These are phyloP conservation scores for Casuarina cunninghamiana DNA, from an alignment of 306 rosid species.

Conservation along the genomic window DNA sequence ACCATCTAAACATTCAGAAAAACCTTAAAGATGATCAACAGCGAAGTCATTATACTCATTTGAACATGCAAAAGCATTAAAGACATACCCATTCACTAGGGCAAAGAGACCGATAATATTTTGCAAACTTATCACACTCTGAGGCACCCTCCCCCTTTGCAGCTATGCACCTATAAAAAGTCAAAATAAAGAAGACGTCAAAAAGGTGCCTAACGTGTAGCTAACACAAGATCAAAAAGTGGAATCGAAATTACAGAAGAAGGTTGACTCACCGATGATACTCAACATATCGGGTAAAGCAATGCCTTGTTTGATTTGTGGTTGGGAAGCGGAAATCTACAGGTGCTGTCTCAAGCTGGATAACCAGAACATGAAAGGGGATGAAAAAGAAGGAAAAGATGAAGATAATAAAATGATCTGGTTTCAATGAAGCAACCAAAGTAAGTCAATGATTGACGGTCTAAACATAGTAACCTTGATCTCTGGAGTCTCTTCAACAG, in stretches of 20 bases:
- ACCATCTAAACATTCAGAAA: neutral
- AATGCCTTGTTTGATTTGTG: constrained; percentile 96
- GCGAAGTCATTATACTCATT: neutral
- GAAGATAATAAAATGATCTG: neutral
- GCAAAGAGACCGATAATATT: constrained; percentile 90
- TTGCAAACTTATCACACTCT: constrained; percentile 85
- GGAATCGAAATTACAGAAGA: constrained; percentile 4
- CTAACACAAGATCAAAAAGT: neutral
- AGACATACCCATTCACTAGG: constrained; percentile 98
- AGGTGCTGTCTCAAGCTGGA: constrained; percentile 96
- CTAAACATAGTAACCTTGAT: constrained; percentile 54
- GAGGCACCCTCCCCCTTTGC: constrained; percentile 91
- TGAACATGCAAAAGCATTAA: neutral
- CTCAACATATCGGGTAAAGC: constrained; percentile 91
- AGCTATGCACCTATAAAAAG: constrained; percentile 62
- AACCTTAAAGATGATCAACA: neutral
- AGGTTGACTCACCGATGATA: constrained; percentile 66
- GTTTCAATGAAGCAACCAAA: neutral
- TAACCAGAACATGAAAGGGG: constrained; percentile 28
- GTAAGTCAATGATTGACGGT: neutral
- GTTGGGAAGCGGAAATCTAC: constrained; percentile 97
- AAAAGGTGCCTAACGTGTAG: neutral
- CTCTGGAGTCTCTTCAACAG: constrained; percentile 66
- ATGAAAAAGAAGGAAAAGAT: neutral
- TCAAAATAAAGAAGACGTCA: constrained; percentile 11